Percentiles rank a stretch among this genome's conserved stretches.
These are phyloP conservation scores for Dimocarpus longan DNA, from an alignment of 345 rosid genomes.

Conservation along the genomic window DNA sequence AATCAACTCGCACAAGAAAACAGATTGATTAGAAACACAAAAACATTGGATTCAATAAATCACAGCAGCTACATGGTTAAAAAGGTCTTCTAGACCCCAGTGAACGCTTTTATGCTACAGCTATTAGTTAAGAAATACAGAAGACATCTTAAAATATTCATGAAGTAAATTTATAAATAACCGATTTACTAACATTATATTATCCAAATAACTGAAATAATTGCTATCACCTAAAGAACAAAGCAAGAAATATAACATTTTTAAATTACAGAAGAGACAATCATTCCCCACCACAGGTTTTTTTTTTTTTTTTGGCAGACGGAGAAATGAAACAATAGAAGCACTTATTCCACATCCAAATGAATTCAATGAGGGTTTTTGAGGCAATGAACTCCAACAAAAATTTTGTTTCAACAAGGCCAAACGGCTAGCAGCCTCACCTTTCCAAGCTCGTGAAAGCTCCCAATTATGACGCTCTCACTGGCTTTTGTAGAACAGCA, in stretches of 20 bases:
- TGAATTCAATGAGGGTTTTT: slow-evolving; percentile 32
- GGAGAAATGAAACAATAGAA: slow-evolving; percentile 24
- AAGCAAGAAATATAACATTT: background rate
- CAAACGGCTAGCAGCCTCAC: slow-evolving; percentile 5
- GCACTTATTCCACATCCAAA: slow-evolving; percentile 34
- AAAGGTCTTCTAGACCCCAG: background rate
- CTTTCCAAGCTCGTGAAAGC: background rate
- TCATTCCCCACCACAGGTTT: slow-evolving; percentile 20
- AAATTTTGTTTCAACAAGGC: slow-evolving; percentile 27
- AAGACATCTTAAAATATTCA: slow-evolving; percentile 16
- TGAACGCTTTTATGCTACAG: background rate
- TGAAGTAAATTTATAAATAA: slow-evolving; percentile 17
- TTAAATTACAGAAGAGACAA: slow-evolving; percentile 23
- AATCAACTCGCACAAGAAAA: background rate
- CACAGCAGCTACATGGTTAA: background rate
- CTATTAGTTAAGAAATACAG: background rate
- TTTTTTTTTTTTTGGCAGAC: background rate
- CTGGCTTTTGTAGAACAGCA: slow-evolving; percentile 93
- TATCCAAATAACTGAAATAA: slow-evolving; percentile 17
- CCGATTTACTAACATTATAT: slow-evolving; percentile 23
- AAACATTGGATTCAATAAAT: background rate
- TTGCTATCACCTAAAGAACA: slow-evolving; percentile 22
- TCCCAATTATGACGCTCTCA: slow-evolving; percentile 46
- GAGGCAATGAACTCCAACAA: slow-evolving; percentile 21
- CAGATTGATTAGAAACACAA: background rate